Percentiles rank a stretch among this genome's conserved stretches.
phyloP scores from a whole-genome alignment of 352 stramenopile genomes.

The Phytophthora lateralis region DNA sequence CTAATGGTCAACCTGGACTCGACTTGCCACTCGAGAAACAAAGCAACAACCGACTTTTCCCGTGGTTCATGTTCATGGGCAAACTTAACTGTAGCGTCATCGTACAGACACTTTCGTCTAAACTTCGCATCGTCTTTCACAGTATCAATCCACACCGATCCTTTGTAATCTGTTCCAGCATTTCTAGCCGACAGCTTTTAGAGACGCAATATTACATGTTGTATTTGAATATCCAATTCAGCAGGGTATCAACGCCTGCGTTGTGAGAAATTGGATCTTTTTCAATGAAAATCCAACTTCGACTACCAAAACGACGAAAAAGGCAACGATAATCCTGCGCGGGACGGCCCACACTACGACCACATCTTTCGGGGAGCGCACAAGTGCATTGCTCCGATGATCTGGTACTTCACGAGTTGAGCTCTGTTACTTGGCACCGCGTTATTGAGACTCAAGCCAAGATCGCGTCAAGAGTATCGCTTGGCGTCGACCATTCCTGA shows the following conservation, averaged over 20 bases:
- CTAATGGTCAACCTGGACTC: neutral
- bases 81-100: neutral
- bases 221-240: neutral
- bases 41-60: neutral
- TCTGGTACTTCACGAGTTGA: conserved; percentile 1
- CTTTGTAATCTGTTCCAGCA: neutral
- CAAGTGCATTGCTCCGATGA: neutral
- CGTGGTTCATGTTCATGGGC: neutral
- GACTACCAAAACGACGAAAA: conserved; percentile 22
- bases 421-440: neutral
- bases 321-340: conserved; percentile 15
- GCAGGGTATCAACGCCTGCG: neutral
- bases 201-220: no score
- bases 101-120: conserved; percentile 19
- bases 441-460: conserved; percentile 8
- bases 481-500: conserved; percentile 22
- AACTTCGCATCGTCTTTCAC: neutral
- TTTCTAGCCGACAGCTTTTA: no score
- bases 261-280: conserved; percentile 18
- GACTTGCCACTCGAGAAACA: neutral
- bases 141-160: neutral
- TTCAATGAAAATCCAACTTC: conserved; percentile 29
- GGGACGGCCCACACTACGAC: neutral
- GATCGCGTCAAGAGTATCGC: conserved; percentile 4
- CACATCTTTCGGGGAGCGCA: neutral